A percentile compares a stretch with the other conserved stretches of the same genome.
These are phyloP conservation scores for Trichoderma sp. DNA, from an alignment of 2,329 filamentous ascomycete genomes.

Conservation along the genomic window DNA sequence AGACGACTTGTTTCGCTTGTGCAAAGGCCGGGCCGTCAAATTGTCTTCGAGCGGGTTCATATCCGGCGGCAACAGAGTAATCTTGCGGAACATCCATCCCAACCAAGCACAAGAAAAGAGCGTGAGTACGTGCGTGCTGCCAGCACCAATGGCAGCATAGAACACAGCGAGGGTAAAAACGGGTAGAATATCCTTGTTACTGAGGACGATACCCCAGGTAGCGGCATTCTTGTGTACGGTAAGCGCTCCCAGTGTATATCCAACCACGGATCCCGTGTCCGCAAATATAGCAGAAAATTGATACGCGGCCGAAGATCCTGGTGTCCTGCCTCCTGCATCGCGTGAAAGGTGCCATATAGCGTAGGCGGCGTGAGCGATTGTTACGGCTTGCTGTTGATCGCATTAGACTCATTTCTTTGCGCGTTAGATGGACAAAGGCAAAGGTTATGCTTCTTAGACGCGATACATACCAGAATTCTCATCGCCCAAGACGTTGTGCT, in stretches of 20 bases:
- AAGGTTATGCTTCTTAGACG: not conserved
- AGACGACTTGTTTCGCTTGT: constrained; percentile 75
- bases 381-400: constrained; percentile 69
- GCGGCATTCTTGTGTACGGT: constrained; percentile 49
- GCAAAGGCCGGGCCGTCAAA: constrained; percentile 70
- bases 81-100: constrained; percentile 77
- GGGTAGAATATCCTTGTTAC: constrained; percentile 56
- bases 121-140: constrained; percentile 71
- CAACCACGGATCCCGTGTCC: constrained; percentile 62
- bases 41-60: constrained; percentile 93
- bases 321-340: constrained; percentile 70
- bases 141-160: constrained; percentile 66
- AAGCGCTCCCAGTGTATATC: constrained; percentile 61
- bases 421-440: not conserved
- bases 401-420: constrained; percentile 18
- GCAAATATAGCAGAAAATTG: constrained; percentile 79
- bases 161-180: constrained; percentile 70
- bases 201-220: constrained; percentile 71
- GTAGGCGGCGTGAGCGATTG: constrained; percentile 73
- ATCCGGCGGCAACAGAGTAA: constrained; percentile 81
- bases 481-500: constrained; percentile 72
- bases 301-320: constrained; percentile 84
- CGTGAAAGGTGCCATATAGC: constrained; percentile 79
- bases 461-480: constrained; percentile 65
- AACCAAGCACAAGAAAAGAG: constrained; percentile 75